Base-by-base conservation (phyloP, 1,284 basidiomycete species). In the Puccinia polysora region DNA sequence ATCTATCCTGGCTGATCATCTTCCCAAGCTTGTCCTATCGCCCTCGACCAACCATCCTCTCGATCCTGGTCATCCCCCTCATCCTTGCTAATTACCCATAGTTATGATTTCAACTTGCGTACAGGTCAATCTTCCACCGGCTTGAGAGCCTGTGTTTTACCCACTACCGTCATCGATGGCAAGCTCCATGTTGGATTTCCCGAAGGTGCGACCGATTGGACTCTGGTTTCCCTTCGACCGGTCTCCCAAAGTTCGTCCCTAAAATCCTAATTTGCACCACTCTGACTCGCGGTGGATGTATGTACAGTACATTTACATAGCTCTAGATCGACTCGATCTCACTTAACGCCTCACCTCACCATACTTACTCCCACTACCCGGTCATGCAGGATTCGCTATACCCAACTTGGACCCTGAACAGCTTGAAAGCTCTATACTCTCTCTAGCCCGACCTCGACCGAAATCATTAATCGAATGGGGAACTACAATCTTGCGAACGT, bases 71-170 rank as follows among this genome's bases (percentile, higher is more conserved):
- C 30, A 28, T 40, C 64, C 40, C 58, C 34, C 52, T 53, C 15
- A 10, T 34, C 14, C 36, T 30, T 6, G 12, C 28, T 50, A n/a
- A n/a, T n/a, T 36, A 50, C 60, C 3, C 32, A 23, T n/a, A 78
- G 79, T 63, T 80, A 79, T 72, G 78, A 79, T 72, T 80, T 79
- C 60, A 74, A 74, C 30, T 73, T 80, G n/a, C 68, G 75, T 34
- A 78, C 78, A 1, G 79, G 79, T 45, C 78, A 78, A 60, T 77
- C 76, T 15, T 78, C 78, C 0, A 76, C 77, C 28, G 79, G 79
- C 20, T 74, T 80, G 59, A 75, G 75, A n/a, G 76, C 78, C 0
- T 80, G 79, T 52, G 76, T 78, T 36, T 78, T 77, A 49, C n/a
- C 53, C 1, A 77, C 78, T 36, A 10, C 56, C 7, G 73, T 75